Evolutionary conservation across 768 basidiomycete genomes (phyloP).

Genomic region (Saitozyma podzolica): DNA sequence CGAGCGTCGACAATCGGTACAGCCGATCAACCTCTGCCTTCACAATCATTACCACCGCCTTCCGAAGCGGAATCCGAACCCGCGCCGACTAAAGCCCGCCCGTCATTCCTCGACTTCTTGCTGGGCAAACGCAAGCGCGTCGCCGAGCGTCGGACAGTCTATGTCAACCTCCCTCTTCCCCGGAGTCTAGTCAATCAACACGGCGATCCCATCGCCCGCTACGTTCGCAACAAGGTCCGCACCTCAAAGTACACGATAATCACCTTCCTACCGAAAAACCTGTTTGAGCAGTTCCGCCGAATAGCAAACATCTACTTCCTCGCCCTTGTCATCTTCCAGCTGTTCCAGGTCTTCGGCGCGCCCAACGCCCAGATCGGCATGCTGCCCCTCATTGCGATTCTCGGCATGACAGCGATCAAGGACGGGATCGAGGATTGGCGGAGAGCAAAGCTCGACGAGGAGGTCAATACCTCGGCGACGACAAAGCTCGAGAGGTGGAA

Average conservation of each 20-base stretch:
- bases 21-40: not conserved
- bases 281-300: conserved; percentile 93
- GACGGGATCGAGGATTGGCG: conserved; percentile 95
- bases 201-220: conserved; percentile 77
- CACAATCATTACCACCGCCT: not conserved
- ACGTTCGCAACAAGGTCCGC: conserved; percentile 87
- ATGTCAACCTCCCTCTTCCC: conserved; percentile 72
- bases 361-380: conserved; percentile 77
- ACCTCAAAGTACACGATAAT: conserved; percentile 90
- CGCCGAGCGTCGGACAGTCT: conserved; percentile 64
- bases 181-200: conserved; percentile 65
- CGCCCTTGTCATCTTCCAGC: conserved; percentile 75
- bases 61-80: not conserved
- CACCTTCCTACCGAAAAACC: conserved; percentile 89
- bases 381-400: conserved; percentile 81
- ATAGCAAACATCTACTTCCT: conserved; percentile 86
- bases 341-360: conserved; percentile 89
- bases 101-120: conserved; percentile 29
- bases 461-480: conserved; percentile 90
- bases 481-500: conserved; percentile 86
- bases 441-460: conserved; percentile 80
- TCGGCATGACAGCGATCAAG: conserved; percentile 87
- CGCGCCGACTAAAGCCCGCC: not conserved
- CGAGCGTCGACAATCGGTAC: conserved; percentile 35
- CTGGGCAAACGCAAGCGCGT: conserved; percentile 46